These are phyloP conservation scores for Aureoboletus auriporus DNA, from an alignment of 768 basidiomycete species.

Conservation along the genomic window DNA sequence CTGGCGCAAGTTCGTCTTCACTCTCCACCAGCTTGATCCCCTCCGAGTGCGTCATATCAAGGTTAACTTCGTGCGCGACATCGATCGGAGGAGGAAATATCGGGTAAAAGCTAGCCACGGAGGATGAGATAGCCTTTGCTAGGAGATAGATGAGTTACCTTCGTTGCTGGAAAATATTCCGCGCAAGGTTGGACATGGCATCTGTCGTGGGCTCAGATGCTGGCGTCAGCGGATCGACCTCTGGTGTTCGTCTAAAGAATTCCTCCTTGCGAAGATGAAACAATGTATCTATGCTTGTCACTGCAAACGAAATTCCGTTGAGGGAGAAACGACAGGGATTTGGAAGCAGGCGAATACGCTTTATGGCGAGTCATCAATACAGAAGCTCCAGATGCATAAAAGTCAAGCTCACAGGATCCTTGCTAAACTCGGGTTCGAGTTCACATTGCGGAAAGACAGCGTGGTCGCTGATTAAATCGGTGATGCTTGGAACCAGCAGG, in stretches of 20 bases:
- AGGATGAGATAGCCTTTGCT: not conserved
- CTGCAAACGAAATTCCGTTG: constrained; percentile 76
- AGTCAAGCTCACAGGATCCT: constrained; percentile 47
- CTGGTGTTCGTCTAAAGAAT: constrained; percentile 62
- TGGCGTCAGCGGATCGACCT: constrained; percentile 46
- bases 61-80: constrained; percentile 74
- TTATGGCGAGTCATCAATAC: not conserved
- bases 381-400: not conserved
- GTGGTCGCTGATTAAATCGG: constrained; percentile 77
- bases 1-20: constrained; percentile 54
- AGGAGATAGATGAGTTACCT: constrained; percentile 44
- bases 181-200: constrained; percentile 70
- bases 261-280: constrained; percentile 90
- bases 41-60: constrained; percentile 80
- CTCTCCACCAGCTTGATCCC: constrained; percentile 36
- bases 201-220: constrained; percentile 55
- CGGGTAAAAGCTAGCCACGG: constrained; percentile 77
- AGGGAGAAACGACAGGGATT: constrained; percentile 87
- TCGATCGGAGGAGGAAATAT: constrained; percentile 84
- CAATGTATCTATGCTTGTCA: constrained; percentile 81
- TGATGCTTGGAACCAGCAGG: constrained; percentile 78
- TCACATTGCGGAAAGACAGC: constrained; percentile 83
- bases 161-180: constrained; percentile 82
- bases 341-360: constrained; percentile 79
- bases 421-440: constrained; percentile 38